Conservation (phyloP, 2,329 filamentous ascomycete species). For the Lecanoromycetidae sp. region DNA sequence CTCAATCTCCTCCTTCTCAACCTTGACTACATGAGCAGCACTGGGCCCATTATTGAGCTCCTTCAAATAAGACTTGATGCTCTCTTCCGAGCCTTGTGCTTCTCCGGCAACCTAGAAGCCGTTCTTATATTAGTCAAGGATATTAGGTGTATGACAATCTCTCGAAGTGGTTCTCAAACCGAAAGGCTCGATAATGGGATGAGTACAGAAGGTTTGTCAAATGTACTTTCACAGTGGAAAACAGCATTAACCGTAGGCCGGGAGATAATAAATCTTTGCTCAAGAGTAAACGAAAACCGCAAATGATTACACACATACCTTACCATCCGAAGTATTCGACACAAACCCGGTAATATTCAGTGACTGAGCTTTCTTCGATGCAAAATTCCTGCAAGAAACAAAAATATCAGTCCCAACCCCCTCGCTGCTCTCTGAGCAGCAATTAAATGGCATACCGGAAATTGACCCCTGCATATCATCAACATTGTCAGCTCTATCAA, state of each 20-base stretch:
- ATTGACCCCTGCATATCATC: conserved; percentile 31
- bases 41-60: conserved; percentile 64
- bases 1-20: conserved; percentile 58
- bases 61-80: conserved; percentile 57
- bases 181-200: too few species aligned
- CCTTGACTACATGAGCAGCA: conserved; percentile 57
- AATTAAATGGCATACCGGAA: conserved; percentile 30
- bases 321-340: conserved; percentile 35
- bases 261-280: too few species aligned
- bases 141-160: not conserved
- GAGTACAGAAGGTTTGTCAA: too few species aligned
- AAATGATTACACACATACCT: conserved; percentile 23
- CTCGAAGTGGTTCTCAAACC: not conserved
- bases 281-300: conserved; percentile 1
- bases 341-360: conserved; percentile 39
- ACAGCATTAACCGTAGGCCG: too few species aligned
- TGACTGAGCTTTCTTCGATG: conserved; percentile 31
- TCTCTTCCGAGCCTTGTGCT: conserved; percentile 60
- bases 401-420: not conserved
- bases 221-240: too few species aligned
- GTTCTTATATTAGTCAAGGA: not conserved
- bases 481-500: not conserved
- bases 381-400: conserved; percentile 27
- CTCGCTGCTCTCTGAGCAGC: not conserved
- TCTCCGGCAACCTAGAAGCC: conserved; percentile 67